Evolutionary conservation across 225 moss, liverwort and hornwort genomes (phyloP).

Genomic region (Straminergon stramineum): DNA sequence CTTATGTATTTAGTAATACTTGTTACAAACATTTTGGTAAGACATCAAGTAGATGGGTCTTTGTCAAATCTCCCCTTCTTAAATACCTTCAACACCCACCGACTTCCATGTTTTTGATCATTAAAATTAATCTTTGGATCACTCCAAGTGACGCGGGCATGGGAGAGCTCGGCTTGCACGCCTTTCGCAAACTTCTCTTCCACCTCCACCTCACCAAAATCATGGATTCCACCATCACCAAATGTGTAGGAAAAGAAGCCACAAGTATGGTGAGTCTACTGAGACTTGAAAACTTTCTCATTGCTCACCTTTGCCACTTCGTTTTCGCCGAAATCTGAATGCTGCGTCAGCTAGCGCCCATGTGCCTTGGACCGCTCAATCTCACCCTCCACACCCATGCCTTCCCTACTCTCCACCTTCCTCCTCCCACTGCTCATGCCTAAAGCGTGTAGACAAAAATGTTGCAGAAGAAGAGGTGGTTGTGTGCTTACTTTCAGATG

Average conservation of each 20-base stretch:
- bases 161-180: not conserved
- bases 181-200: not conserved
- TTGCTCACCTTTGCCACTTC: not conserved
- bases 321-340: not conserved
- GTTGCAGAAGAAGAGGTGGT: not conserved
- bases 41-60: not conserved
- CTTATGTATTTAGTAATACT: not conserved
- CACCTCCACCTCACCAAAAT: not conserved
- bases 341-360: not conserved
- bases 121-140: not conserved
- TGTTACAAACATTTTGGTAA: not conserved
- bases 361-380: not conserved
- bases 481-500: too few species aligned
- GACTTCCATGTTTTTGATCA: not conserved
- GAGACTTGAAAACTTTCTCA: not conserved
- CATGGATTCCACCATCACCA: not conserved
- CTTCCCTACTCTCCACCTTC: not conserved
- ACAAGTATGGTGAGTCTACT: not conserved
- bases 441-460: not conserved
- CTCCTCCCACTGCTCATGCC: not conserved
- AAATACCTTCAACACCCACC: not conserved
- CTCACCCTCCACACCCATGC: too few species aligned
- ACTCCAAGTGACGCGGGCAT: not conserved
- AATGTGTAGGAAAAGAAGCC: not conserved
- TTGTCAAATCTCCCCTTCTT: not conserved